Evolutionary conservation across 441 rosid species (phyloP).

Genomic region (Populus hybrid): DNA sequence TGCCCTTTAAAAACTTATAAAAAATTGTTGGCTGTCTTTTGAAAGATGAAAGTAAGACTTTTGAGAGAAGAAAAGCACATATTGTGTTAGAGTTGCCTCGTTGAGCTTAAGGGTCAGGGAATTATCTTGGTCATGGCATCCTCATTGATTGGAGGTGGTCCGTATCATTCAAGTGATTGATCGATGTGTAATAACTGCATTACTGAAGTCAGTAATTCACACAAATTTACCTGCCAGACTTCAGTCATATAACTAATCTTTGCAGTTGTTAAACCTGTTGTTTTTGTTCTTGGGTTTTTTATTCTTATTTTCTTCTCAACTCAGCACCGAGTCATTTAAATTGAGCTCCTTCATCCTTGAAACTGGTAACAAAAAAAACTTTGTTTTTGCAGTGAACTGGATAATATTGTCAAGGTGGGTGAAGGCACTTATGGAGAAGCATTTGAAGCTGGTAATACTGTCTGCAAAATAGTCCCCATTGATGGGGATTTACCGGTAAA

Average conservation of each 20-base stretch:
- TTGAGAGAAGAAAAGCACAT: not conserved
- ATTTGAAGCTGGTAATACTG: conserved; percentile 69
- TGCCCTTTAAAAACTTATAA: not conserved
- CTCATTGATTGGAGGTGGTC: not conserved
- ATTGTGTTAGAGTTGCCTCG: not conserved
- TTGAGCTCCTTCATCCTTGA: conserved; percentile 14
- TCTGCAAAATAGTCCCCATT: conserved; percentile 95
- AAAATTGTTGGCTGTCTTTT: not conserved
- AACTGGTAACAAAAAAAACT: conserved; percentile 20
- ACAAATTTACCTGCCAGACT: not conserved
- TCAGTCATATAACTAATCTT: not conserved
- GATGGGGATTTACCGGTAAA: conserved; percentile 86
- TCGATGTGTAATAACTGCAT: not conserved
- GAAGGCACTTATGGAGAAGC: conserved; percentile 99
- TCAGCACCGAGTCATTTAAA: conserved; percentile 6
- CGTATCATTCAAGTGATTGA: not conserved
- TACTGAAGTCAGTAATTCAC: not conserved
- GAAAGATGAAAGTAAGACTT: not conserved
- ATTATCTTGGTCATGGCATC: not conserved
- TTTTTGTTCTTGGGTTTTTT: conserved; percentile 12
- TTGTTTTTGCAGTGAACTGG: conserved; percentile 54
- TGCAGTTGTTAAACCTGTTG: not conserved
- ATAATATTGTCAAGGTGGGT: conserved; percentile 74
- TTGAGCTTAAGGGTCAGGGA: not conserved
- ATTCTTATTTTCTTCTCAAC: conserved; percentile 4